Evolutionary conservation across 2,329 filamentous ascomycete species (phyloP).

Genomic region (Penicillium psychrosexuale): DNA sequence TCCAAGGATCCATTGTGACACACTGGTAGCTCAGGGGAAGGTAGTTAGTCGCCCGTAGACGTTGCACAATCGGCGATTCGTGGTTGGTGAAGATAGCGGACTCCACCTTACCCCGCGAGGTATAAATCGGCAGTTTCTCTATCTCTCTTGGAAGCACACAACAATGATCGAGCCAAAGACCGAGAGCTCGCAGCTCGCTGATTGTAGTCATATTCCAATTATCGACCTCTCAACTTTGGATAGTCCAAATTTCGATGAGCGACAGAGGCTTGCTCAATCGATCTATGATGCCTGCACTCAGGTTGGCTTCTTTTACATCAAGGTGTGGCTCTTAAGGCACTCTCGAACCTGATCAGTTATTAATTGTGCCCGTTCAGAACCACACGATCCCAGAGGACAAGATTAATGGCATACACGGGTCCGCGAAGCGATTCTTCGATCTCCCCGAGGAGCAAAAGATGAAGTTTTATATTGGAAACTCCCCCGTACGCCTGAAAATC

Average conservation of each 20-base stretch:
- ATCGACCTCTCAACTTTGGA: constrained; percentile 46
- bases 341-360: neutral
- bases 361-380: constrained; percentile 10
- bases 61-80: neutral
- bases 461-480: constrained; percentile 38
- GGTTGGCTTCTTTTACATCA: constrained; percentile 48
- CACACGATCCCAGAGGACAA: constrained; percentile 21
- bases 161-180: neutral
- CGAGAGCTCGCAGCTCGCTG: constrained; percentile 5
- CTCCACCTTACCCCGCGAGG: constrained; percentile 5
- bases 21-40: no score
- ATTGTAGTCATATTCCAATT: constrained; percentile 38
- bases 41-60: no score
- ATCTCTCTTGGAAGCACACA: neutral
- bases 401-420: constrained; percentile 13
- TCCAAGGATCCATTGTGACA: no score
- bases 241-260: constrained; percentile 34
- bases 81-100: constrained; percentile 1
- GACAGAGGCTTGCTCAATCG: constrained; percentile 39
- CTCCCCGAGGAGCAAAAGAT: constrained; percentile 43
- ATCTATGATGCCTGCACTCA: constrained; percentile 41
- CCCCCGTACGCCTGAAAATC: constrained; percentile 9
- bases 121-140: neutral
- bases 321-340: constrained; percentile 13
- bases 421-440: constrained; percentile 42